A percentile compares a stretch with the other conserved stretches of the same genome.
phyloP scores from a whole-genome alignment of 768 basidiomycete genomes.

The Gloeophyllum trabeum region DNA sequence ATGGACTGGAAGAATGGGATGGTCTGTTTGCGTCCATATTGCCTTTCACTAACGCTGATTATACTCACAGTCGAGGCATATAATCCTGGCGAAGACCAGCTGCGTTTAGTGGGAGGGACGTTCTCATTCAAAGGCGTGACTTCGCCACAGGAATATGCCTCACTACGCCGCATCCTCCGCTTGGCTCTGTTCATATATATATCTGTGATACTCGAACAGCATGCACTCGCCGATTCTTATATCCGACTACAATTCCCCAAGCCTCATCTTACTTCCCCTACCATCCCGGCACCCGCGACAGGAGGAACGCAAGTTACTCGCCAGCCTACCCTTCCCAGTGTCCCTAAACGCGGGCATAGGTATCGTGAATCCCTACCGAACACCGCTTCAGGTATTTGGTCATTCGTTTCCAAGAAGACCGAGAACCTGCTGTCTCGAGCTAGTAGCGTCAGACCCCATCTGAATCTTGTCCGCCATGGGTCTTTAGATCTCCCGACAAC shows the following conservation, averaged over 20 bases:
- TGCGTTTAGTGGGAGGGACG: constrained; percentile 46
- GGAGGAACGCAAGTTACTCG: too few species aligned
- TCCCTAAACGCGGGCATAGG: not conserved
- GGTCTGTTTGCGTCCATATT: constrained; percentile 23
- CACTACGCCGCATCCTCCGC: constrained; percentile 37
- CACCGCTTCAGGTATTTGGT: constrained; percentile 19
- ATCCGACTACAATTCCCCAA: constrained; percentile 34
- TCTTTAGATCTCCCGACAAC: constrained; percentile 27
- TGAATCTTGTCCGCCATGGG: constrained; percentile 17
- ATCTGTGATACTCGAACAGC: constrained; percentile 51
- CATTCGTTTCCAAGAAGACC: constrained; percentile 24
- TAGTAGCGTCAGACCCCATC: constrained; percentile 10
- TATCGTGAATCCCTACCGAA: constrained; percentile 10
- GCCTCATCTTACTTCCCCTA: constrained; percentile 18
- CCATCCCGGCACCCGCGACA: too few species aligned
- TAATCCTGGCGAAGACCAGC: constrained; percentile 10
- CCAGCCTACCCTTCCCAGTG: not conserved
- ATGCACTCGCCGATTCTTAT: constrained; percentile 37
- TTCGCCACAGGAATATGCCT: constrained; percentile 28
- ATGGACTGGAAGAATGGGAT: constrained; percentile 40
- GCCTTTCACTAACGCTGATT: not conserved
- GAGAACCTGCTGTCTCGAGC: constrained; percentile 19
- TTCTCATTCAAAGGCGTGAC: constrained; percentile 40
- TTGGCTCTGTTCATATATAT: constrained; percentile 42
- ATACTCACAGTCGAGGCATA: constrained; percentile 5